Percentiles rank a stretch among this genome's conserved stretches.
Evolutionary conservation across 2,329 filamentous ascomycete species (phyloP).

Genomic region (Penicillium fuscoglaucum): DNA sequence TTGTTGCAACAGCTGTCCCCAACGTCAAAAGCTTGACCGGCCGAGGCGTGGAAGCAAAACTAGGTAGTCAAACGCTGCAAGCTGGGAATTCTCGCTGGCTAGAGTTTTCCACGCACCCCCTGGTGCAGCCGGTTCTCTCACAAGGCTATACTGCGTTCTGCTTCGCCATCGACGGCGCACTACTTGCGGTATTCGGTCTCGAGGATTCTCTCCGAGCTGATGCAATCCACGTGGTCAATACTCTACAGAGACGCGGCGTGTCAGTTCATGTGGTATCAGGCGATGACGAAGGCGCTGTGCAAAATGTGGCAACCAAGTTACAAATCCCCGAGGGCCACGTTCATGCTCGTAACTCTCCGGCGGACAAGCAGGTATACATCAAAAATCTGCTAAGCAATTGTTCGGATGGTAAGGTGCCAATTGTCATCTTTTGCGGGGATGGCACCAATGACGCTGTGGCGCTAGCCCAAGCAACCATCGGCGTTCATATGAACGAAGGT

Average conservation of each 20-base stretch:
- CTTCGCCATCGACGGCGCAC: slow-evolving; percentile 50
- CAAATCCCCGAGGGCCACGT: neutral
- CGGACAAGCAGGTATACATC: neutral
- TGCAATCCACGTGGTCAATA: slow-evolving; percentile 53
- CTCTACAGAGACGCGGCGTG: slow-evolving; percentile 52
- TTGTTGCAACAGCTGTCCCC: slow-evolving; percentile 18
- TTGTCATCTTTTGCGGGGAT: neutral
- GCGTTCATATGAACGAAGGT: neutral
- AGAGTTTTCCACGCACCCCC: slow-evolving; percentile 30
- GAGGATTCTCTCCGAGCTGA: slow-evolving; percentile 51
- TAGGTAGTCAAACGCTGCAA: slow-evolving; percentile 18
- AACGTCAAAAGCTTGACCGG: slow-evolving; percentile 31
- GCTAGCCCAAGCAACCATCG: neutral
- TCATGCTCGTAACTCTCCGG: neutral
- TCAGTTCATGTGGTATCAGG: slow-evolving; percentile 27
- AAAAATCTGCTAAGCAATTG: neutral
- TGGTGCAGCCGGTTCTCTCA: slow-evolving; percentile 37
- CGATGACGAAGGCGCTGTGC: neutral
- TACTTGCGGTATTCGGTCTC: slow-evolving; percentile 54
- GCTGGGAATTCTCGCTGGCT: slow-evolving; percentile 41
- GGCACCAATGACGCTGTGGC: neutral
- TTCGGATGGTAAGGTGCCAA: neutral
- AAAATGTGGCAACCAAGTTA: neutral
- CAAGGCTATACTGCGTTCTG: slow-evolving; percentile 57
- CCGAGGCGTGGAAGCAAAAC: slow-evolving; percentile 31